These are phyloP conservation scores for Xylaria cubensis DNA, from an alignment of 495 filamentous ascomycete genomes.

Conservation along the genomic window DNA sequence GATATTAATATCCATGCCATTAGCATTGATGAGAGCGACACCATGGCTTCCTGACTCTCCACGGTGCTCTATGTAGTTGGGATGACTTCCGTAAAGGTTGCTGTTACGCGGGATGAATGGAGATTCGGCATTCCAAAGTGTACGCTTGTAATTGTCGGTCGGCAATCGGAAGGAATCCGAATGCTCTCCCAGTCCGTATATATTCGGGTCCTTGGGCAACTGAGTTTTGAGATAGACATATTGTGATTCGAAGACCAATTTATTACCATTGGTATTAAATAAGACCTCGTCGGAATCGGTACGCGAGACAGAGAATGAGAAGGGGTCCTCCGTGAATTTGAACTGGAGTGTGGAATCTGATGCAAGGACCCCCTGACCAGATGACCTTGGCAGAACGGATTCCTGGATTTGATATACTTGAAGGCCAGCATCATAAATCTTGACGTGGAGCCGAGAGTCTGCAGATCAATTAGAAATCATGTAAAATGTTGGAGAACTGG, in stretches of 20 bases:
- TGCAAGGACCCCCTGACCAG: background rate
- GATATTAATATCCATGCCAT: conserved; percentile 87
- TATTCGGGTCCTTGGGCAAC: conserved; percentile 69
- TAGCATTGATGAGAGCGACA: conserved; percentile 79
- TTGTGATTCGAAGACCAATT: conserved; percentile 78
- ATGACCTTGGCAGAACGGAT: conserved; percentile 57
- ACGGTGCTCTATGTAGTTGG: conserved; percentile 83
- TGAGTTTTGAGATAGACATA: conserved; percentile 74
- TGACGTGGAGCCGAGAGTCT: conserved; percentile 82
- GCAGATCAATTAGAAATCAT: conserved; percentile 18
- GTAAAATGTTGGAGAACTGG: background rate
- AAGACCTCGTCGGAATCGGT: conserved; percentile 67
- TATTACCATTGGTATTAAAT: conserved; percentile 73
- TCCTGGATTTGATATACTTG: conserved; percentile 80
- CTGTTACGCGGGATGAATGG: conserved; percentile 56
- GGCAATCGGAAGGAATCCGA: conserved; percentile 73
- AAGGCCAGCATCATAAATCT: conserved; percentile 75
- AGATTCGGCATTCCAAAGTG: conserved; percentile 79
- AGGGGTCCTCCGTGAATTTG: conserved; percentile 67
- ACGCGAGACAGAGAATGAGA: conserved; percentile 77
- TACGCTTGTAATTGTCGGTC: conserved; percentile 75
- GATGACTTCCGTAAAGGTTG: conserved; percentile 85
- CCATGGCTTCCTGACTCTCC: conserved; percentile 71
- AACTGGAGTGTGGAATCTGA: conserved; percentile 64
- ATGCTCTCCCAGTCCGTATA: conserved; percentile 85